Percentiles rank a stretch among this genome's conserved stretches.
These are phyloP conservation scores for Nasturtium officinale DNA, from an alignment of 345 rosid genomes.

Conservation along the genomic window DNA sequence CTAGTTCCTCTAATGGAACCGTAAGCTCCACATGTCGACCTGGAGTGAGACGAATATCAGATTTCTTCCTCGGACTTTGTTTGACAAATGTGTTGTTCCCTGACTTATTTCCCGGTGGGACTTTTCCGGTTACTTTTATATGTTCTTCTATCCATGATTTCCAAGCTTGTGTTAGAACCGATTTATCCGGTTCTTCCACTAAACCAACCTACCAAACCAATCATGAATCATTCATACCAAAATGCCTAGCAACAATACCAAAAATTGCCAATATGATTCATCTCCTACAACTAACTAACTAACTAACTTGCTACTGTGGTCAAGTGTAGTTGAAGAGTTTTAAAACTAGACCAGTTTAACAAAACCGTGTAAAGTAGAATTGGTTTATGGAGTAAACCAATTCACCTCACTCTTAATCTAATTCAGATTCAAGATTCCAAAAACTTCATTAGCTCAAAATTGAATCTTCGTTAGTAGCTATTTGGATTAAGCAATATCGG, in stretches of 20 bases:
- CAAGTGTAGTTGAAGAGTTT: background rate
- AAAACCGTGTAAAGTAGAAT: no score
- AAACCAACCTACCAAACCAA: conserved; percentile 58
- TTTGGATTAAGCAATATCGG: background rate
- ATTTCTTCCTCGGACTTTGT: conserved; percentile 67
- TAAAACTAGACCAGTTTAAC: no score
- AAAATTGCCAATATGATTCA: background rate
- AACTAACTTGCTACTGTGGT: background rate
- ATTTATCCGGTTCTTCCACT: conserved; percentile 74
- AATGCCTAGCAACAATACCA: background rate
- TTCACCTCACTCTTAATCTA: background rate
- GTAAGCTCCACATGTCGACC: conserved; percentile 83
- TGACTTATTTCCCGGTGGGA: conserved; percentile 85
- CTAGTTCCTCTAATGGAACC: conserved; percentile 69
- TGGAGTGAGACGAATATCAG: conserved; percentile 86
- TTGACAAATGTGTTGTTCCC: conserved; percentile 83
- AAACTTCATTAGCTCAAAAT: background rate
- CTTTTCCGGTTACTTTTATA: conserved; percentile 72
- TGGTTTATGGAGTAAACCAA: no score
- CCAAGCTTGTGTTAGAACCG: conserved; percentile 78
- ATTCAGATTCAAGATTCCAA: background rate
- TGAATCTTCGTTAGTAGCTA: background rate
- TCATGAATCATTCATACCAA: conserved; percentile 8
- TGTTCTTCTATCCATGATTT: conserved; percentile 98
- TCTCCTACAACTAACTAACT: conserved; percentile 9